Evolutionary conservation across 805 yeast species (phyloP), one percentile per base, ranked within the genome.

Genomic region (Hanseniaspora vineae): DNA sequence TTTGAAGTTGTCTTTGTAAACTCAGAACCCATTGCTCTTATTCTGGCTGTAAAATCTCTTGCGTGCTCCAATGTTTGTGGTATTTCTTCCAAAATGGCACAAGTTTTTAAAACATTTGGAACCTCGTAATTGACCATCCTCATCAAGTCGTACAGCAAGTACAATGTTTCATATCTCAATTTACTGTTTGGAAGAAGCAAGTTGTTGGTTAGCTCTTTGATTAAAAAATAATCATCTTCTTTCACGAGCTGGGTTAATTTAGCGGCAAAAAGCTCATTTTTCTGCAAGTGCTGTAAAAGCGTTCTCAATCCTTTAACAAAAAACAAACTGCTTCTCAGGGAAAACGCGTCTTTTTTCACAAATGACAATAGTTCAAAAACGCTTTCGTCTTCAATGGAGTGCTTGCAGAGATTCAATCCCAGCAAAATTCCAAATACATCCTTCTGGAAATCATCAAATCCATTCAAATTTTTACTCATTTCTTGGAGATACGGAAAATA

Each of bases 1-100:
- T 52, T 62, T 11, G 54, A 53, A 29, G 65, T 66, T 3, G 59
- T 51, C 14, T 60, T 57, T 40, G 64, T 56, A 56, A 65, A 79
- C 3, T 64, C 70, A 6, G 64, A 55, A 1, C 77, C 78, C 51
- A 85, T 63, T 35, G 67, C 69, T 55, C 96, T 73, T 31, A 82
- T 70, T 58, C 94, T 75, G 49, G 81, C 66, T 20, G 78, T 76
- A 2, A 90, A 69, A 55, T 84, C 94, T 64, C 97, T 78, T 1
- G 84, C 82, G 49, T 77, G 77, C 12, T 75, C 67, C 15, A 88
- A 64, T n/a, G 75, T 75, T 45, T 81, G 68, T 0, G 95, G 95
- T 6, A 81, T 73, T 49, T 79, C 77, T 59, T 87, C 96, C 44
- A 89, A 75, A 2, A 76, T 56, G 45, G 71, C 64, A 50, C 81